phyloP scores from a whole-genome alignment of 2,329 filamentous ascomycete genomes.

The Sphaerulina vaccinii region DNA sequence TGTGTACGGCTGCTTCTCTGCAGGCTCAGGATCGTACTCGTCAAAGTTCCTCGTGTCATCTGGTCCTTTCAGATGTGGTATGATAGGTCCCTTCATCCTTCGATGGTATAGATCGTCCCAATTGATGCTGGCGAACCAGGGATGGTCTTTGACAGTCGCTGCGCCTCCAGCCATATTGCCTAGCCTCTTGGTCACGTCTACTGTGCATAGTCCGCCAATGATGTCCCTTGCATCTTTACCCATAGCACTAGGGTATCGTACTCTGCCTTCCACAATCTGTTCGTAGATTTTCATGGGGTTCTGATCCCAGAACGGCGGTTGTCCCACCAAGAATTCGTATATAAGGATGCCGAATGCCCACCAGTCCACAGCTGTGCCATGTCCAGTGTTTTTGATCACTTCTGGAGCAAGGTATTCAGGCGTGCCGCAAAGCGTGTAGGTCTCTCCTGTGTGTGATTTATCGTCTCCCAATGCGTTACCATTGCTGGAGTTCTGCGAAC shows the following conservation, averaged over 20 bases:
- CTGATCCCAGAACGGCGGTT: conserved; percentile 83
- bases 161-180: conserved; percentile 78
- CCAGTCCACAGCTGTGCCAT: conserved; percentile 76
- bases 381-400: conserved; percentile 78
- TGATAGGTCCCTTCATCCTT: conserved; percentile 66
- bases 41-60: conserved; percentile 82
- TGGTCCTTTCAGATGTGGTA: conserved; percentile 69
- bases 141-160: conserved; percentile 68
- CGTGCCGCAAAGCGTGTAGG: conserved; percentile 79
- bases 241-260: conserved; percentile 69
- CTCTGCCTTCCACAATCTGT: conserved; percentile 73
- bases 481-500: conserved; percentile 37
- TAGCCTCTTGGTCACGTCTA: conserved; percentile 73
- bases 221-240: conserved; percentile 70
- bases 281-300: conserved; percentile 87
- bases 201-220: conserved; percentile 72
- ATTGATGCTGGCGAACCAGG: conserved; percentile 70
- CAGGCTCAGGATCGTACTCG: conserved; percentile 74
- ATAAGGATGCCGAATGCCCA: conserved; percentile 83
- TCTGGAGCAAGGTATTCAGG: conserved; percentile 82
- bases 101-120: conserved; percentile 71
- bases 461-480: conserved; percentile 18
- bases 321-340: conserved; percentile 81
- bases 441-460: conserved; percentile 55
- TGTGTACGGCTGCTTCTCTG: conserved; percentile 64